Evolutionary conservation across 108 stramenopile species (phyloP).

Genomic region (Cyclotella baltica): DNA sequence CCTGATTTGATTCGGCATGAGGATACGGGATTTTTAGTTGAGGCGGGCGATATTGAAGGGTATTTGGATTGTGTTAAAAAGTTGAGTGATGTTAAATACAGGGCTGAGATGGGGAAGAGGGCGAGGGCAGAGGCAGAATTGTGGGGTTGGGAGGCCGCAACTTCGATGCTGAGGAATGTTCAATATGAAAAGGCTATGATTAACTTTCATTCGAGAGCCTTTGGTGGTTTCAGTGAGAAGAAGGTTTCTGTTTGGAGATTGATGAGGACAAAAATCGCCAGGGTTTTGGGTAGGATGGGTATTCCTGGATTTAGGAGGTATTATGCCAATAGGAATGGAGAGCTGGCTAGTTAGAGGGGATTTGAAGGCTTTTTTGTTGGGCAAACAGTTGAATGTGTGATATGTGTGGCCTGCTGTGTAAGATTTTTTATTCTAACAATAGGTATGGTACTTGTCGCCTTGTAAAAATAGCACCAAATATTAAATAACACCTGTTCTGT

Average conservation of each 20-base stretch:
- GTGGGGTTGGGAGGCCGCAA: slow-evolving; percentile 94
- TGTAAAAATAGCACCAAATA: no score
- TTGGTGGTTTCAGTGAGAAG: slow-evolving; percentile 74
- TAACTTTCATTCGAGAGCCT: slow-evolving; percentile 85
- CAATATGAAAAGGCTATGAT: slow-evolving; percentile 88
- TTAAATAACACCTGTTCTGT: no score
- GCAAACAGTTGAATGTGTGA: neutral
- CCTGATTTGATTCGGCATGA: slow-evolving; percentile 75
- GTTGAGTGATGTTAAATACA: slow-evolving; percentile 61
- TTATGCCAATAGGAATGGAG: slow-evolving; percentile 7
- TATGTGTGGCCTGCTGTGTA: no score
- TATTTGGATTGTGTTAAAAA: slow-evolving; percentile 62
- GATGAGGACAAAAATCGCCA: slow-evolving; percentile 57
- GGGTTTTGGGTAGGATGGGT: slow-evolving; percentile 37
- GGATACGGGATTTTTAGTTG: slow-evolving; percentile 73
- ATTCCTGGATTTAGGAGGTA: slow-evolving; percentile 47
- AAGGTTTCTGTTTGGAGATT: slow-evolving; percentile 61
- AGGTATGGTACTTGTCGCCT: no score
- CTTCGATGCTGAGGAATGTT: slow-evolving; percentile 82
- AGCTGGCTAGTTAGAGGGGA: slow-evolving; percentile 4
- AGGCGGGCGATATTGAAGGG: slow-evolving; percentile 60
- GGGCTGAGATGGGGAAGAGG: slow-evolving; percentile 68
- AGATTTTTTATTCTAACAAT: no score
- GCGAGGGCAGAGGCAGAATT: slow-evolving; percentile 83
- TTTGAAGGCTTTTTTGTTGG: neutral